phyloP scores from a whole-genome alignment of 108 stramenopile genomes.

The Chaetoceros muelleri region DNA sequence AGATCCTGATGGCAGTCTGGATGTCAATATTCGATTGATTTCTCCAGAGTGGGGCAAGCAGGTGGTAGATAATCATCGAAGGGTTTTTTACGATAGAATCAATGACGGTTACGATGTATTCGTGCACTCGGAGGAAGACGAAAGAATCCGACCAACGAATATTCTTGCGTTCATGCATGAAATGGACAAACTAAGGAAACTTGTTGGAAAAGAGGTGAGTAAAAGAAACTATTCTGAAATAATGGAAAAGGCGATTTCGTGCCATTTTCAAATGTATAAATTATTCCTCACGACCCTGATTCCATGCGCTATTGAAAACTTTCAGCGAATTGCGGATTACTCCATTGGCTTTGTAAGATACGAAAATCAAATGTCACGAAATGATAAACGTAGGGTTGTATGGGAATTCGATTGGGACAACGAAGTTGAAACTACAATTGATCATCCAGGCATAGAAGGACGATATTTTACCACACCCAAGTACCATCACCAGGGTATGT shows the following conservation, averaged over 20 bases:
- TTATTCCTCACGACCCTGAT: too few species aligned
- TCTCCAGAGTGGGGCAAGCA: background rate
- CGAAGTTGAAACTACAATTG: background rate
- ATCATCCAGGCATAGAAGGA: background rate
- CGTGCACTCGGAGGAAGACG: background rate
- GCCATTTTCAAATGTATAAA: too few species aligned
- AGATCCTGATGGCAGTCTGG: background rate
- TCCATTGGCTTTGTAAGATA: background rate
- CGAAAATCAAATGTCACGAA: background rate
- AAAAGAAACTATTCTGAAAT: background rate
- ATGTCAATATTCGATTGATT: background rate
- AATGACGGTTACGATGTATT: background rate
- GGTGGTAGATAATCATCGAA: background rate
- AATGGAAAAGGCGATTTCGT: background rate
- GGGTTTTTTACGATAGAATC: background rate
- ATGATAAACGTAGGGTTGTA: background rate
- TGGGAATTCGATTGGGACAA: background rate
- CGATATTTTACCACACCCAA: background rate
- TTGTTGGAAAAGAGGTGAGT: background rate
- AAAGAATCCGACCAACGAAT: background rate
- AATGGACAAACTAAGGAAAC: background rate
- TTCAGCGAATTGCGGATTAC: background rate
- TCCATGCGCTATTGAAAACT: background rate
- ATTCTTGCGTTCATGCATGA: background rate
- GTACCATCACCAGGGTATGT: background rate